Base-by-base conservation (phyloP, 2,329 filamentous ascomycete species). In the Aureobasidium sp. region DNA sequence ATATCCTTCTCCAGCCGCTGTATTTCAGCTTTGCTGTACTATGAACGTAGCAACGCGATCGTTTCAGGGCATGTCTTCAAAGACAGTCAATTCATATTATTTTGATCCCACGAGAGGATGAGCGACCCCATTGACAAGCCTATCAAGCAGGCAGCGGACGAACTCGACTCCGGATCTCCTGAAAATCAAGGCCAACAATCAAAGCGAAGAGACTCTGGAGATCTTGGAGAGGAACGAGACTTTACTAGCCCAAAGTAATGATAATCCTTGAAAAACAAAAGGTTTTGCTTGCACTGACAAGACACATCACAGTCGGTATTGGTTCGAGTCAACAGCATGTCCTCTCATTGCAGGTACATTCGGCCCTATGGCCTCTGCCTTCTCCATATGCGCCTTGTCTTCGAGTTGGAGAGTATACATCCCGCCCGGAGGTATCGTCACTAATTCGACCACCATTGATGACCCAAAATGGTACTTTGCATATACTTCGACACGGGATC, bases 251-350 rank as follows among this genome's bases (percentile, higher is more conserved):
- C 77, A 51, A 77, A 75, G 75, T 77, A 65, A 39, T 67, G 14
- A n/a, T 37, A 14, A 3, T 11, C 6, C 20, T 15, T 15, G 20
- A 6, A 20, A 45, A 44, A 64, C 68, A 53, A 70, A 9, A 20
- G 14, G 8, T 25, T 47, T 14, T 12, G n/a, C 22, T 7, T 36
- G 31, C 1, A n/a, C 37, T 44, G 41, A 57, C 55, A 37, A 9
- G n/a, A 11, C 9, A 27, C 17, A 65, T 8, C 67, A 58, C 48
- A 79, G 77, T 68, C 76, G 78, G 61, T 86, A 82, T 82, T 86
- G 83, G 83, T 82, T 85, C 68, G 82, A 82, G 2, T 83, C 80
- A 22, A 85, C 83, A 9, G 81, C 78, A 36, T 81, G 80, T 67
- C 84, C 84, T 15, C 73, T 86, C 3, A 73, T 84, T 39, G 83